Evolutionary conservation across 177 flowering plant genomes (phyloP).

Genomic region (Vitis hybrid): DNA sequence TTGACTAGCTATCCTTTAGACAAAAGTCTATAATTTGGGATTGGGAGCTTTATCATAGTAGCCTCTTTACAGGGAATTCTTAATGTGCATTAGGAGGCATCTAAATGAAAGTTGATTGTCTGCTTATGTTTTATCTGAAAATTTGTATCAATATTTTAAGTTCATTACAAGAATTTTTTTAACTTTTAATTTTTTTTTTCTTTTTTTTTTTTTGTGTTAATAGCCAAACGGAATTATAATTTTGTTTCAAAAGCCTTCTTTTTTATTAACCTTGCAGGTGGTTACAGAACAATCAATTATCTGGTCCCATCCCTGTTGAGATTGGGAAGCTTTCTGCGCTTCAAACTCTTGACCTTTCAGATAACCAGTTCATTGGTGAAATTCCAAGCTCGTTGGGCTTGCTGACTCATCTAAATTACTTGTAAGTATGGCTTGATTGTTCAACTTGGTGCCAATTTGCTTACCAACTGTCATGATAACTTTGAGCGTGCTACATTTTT

Average conservation of each 20-base stretch:
- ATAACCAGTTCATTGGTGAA: slow-evolving; percentile 74
- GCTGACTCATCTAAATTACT: slow-evolving; percentile 65
- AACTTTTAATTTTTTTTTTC: no score
- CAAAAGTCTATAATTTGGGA: no score
- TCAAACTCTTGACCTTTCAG: slow-evolving; percentile 82
- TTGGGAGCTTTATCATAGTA: no score
- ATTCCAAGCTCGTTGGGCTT: slow-evolving; percentile 82
- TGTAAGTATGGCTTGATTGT: slow-evolving; percentile 52
- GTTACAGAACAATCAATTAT: slow-evolving; percentile 75
- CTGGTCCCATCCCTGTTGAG: slow-evolving; percentile 75
- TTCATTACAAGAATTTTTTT: no score
- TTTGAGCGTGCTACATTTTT: slow-evolving; percentile 20
- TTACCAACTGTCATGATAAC: slow-evolving; percentile 12
- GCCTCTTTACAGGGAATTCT: no score
- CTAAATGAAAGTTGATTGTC: no score
- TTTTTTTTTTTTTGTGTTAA: no score
- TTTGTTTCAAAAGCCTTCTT: background rate
- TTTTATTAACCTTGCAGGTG: slow-evolving; percentile 43
- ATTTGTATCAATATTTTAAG: background rate
- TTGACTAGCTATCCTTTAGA: no score
- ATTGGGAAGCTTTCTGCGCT: slow-evolving; percentile 78
- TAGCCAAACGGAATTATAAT: no score
- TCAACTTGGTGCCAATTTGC: background rate
- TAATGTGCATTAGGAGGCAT: no score
- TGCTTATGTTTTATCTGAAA: background rate